Conservation (phyloP, 331 rosid species). For the Cydonia oblonga region DNA sequence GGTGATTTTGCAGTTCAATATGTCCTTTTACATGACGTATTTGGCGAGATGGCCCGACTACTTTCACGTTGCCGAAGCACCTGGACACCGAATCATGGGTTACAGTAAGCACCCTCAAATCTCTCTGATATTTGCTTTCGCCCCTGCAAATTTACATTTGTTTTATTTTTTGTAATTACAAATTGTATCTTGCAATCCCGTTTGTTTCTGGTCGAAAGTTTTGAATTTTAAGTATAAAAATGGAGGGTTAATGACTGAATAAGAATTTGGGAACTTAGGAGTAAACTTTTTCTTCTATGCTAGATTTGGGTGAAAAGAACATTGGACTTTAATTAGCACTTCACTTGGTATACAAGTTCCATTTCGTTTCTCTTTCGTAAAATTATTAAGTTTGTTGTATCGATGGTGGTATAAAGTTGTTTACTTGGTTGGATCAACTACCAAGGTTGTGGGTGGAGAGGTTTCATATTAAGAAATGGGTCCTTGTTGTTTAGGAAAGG, state of each 20-base stretch:
- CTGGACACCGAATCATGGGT: slow-evolving; percentile 79
- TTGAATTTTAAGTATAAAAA: background rate
- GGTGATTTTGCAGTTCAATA: slow-evolving; percentile 53
- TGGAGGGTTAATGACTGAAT: background rate
- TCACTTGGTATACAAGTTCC: background rate
- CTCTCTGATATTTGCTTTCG: background rate
- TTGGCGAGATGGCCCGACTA: slow-evolving; percentile 97
- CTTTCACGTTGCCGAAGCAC: slow-evolving; percentile 85
- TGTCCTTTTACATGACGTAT: slow-evolving; percentile 98
- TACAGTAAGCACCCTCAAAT: slow-evolving; percentile 54
- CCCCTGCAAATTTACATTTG: background rate
- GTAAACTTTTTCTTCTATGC: background rate
- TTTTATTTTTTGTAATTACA: background rate
- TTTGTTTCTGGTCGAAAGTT: background rate
- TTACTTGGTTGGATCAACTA: background rate
- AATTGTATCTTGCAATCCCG: background rate
- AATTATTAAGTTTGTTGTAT: background rate
- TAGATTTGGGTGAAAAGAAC: background rate
- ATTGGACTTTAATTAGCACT: background rate
- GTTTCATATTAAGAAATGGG: background rate
- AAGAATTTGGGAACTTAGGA: background rate
- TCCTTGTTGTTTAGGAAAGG: background rate
- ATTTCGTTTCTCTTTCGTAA: background rate
- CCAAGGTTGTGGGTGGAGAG: background rate
- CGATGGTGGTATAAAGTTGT: too few species aligned